Conservation (phyloP, 768 basidiomycete species). For the Rhodotorula paludigena region DNA sequence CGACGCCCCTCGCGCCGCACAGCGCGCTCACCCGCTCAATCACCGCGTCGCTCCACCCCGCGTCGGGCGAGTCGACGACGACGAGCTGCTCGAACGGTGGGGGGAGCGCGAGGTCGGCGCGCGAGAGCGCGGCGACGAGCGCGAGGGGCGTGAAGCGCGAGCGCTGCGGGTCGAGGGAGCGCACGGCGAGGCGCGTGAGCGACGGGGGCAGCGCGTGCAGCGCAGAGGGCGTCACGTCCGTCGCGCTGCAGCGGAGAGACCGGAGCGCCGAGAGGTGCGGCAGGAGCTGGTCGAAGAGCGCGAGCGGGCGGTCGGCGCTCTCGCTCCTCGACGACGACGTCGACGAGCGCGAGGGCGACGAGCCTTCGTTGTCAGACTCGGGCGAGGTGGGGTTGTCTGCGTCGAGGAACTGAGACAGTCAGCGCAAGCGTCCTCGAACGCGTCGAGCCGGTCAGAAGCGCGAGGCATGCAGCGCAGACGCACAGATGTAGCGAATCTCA, state of each 20-base stretch:
- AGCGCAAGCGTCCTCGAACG: no score
- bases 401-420: neutral
- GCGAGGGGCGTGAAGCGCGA: neutral
- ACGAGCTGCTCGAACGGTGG: neutral
- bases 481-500: slow-evolving; percentile 1
- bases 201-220: slow-evolving; percentile 1
- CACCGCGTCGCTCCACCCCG: neutral
- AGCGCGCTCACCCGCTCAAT: neutral
- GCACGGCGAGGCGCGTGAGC: neutral
- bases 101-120: neutral
- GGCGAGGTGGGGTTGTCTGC: slow-evolving; percentile 3
- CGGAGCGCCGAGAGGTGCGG: neutral
- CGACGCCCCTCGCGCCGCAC: neutral
- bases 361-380: neutral
- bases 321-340: neutral
- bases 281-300: slow-evolving; percentile 9
- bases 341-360: neutral
- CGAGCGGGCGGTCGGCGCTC: neutral
- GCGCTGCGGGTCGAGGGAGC: neutral
- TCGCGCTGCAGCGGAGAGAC: neutral
- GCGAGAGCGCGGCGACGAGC: neutral
- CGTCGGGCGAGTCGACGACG: slow-evolving; percentile 3
- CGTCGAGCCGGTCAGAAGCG: no score
- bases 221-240: slow-evolving; percentile 1
- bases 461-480: neutral